Evolutionary conservation across 257 asterid species (phyloP), one percentile per base, ranked within the genome.

Genomic region (Solanum medicagineum): DNA sequence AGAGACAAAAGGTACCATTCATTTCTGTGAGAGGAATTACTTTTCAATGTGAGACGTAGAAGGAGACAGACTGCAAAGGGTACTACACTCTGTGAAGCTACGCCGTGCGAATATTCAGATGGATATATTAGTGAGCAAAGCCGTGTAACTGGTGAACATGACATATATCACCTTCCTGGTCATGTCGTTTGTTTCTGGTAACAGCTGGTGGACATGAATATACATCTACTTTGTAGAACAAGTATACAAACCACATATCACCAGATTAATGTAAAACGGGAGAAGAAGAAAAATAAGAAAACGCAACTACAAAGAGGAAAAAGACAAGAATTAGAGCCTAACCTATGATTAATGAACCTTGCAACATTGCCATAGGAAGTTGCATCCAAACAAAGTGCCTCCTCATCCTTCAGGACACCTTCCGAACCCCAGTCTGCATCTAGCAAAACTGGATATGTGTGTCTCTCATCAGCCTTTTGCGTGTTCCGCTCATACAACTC

Each of bases 401-500:
- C 94, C 80, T 94, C 94, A 71, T 94, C 97, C 84, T 90, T 90
- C 66, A 93, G 63, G 47, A 88, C 90, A 32, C 87, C 90, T 85
- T 94, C 95, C 9, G 98, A 89, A 44, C 93, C 86, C 95, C 98
- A 93, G 85, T 93, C 97, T 12, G 95, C 93, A 89, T 94, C 98
- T 51, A 94, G 92, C 11, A 92, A 86, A 51, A 93, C 95, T 1
- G 97, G 95, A 63, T 94, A 94, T 15, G 90, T 88, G 80, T 93
- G 98, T 44, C 84, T 92, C 57, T 85, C 89, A 42, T 86, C 84
- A 15, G 56, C 84, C 53, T 86, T 89, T 83, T 68, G 87, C 49
- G 74, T 68, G 22, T 90, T 94, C 85, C 95, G 89, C 20, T 93
- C 91, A 62, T 86, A 91, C 85, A 93, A 66, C 75, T 93, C 98